Percentiles rank a stretch among this genome's conserved stretches.
Evolutionary conservation across 2,329 filamentous ascomycete genomes (phyloP).

Genomic region (Ophiostoma piceae): DNA sequence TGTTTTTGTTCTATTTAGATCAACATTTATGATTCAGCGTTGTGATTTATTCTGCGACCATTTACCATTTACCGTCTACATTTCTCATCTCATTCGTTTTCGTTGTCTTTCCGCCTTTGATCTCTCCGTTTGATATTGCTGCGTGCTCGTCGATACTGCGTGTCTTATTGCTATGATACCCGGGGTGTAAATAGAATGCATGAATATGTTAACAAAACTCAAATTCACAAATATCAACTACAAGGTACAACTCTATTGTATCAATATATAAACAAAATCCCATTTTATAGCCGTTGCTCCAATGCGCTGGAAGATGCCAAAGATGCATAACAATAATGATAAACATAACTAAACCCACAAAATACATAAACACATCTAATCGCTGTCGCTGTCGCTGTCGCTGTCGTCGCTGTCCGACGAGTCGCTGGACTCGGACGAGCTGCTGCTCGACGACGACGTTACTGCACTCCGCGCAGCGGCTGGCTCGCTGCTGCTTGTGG

Average conservation of each 20-base stretch:
- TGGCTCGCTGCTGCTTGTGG: constrained; percentile 4
- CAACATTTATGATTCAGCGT: neutral
- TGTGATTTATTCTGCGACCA: neutral
- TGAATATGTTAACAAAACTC: neutral
- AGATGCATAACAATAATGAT: neutral
- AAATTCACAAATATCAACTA: neutral
- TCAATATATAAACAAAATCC: constrained; percentile 15
- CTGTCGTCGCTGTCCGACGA: constrained; percentile 9
- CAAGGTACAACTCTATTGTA: neutral
- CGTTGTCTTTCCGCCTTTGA: neutral
- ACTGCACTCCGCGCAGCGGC: neutral
- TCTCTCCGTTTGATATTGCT: neutral
- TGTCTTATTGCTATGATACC: neutral
- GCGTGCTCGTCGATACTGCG: neutral
- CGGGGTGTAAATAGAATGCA: neutral
- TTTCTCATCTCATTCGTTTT: neutral
- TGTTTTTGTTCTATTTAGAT: neutral
- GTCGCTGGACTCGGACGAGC: neutral
- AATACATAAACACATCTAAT: neutral
- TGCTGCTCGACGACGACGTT: neutral
- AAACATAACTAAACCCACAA: neutral
- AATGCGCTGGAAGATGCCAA: constrained; percentile 5
- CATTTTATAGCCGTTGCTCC: constrained; percentile 12
- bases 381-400: constrained; percentile 15
- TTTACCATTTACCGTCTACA: neutral